These are phyloP conservation scores for Xerocomus amazonicus DNA, from an alignment of 1,284 basidiomycete species.

Conservation along the genomic window DNA sequence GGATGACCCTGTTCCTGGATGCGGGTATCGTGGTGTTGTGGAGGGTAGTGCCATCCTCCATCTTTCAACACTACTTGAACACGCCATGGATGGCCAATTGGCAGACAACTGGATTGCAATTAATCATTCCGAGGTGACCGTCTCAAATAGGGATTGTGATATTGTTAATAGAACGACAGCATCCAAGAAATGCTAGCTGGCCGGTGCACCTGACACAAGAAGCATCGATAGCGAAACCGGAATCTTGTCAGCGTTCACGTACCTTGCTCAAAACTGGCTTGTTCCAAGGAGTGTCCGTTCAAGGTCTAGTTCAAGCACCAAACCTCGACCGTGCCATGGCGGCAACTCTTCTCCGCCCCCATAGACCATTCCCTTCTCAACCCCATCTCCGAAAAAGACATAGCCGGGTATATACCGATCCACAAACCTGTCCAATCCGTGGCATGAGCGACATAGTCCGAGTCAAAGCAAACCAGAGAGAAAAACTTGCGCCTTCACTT, in stretches of 20 bases:
- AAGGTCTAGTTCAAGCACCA: slow-evolving; percentile 25
- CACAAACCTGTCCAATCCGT: slow-evolving; percentile 51
- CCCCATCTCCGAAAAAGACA: slow-evolving; percentile 54
- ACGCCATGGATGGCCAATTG: too few relatives aligned
- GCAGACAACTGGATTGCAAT: too few relatives aligned
- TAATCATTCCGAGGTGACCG: too few relatives aligned
- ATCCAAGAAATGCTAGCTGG: too few relatives aligned
- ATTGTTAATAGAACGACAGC: too few relatives aligned
- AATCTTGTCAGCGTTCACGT: not conserved
- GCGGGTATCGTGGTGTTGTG: too few relatives aligned
- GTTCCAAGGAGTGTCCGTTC: slow-evolving; percentile 23
- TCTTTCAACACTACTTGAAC: too few relatives aligned
- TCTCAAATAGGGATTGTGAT: too few relatives aligned
- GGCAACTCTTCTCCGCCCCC: slow-evolving; percentile 24
- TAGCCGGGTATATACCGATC: slow-evolving; percentile 86
- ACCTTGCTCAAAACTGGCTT: slow-evolving; percentile 15
- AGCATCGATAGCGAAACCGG: too few relatives aligned
- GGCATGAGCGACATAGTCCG: slow-evolving; percentile 1
- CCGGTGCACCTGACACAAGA: too few relatives aligned
- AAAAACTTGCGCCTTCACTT: slow-evolving; percentile 61
- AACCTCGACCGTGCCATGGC: slow-evolving; percentile 25
- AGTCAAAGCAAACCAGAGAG: slow-evolving; percentile 3
- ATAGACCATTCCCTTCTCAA: slow-evolving; percentile 20
- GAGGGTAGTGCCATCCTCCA: too few relatives aligned
- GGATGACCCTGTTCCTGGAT: too few relatives aligned